Base-by-base conservation (phyloP, 1,284 basidiomycete genomes). In the Xanthoconium separans region DNA sequence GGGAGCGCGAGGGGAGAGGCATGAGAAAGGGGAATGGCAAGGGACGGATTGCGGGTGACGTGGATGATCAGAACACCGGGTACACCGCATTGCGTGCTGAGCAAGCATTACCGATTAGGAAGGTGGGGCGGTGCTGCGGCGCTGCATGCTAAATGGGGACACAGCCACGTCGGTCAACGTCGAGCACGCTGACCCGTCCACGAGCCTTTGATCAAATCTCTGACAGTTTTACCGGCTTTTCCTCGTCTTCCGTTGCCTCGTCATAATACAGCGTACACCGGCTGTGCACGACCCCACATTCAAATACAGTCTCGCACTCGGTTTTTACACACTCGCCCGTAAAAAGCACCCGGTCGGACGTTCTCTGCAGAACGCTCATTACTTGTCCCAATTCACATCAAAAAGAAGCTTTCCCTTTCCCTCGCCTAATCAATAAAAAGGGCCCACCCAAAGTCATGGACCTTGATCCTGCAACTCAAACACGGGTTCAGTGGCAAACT, bases 381-480 rank as follows among this genome's bases (percentile, higher is more conserved):
- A 58, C 62, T 47, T 64, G 36, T 50, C 54, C 30, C 40, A 52
- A 41, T 65, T 61, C 69, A 71, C 61, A 71, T 71, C 66, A 68
- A 63, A 69, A 69, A 66, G 65, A 70, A 70, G 63, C 56, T 58
- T 51, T 58, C 53, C 45, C 46, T 59, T 68, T 68, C 69, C 69
- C 68, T 71, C 66, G 66, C 66, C 57, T 70, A 70, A 71, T 66
- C 59, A 70, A 71, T 72, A 72, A 68, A 69, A 66, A 69, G 55
- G 61, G 65, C 63, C 57, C 57, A 54, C 59, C 37, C 50, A 51
- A 49, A 58, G 50, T 57, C 59, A 69, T 69, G 67, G 66, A 63
- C 51, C 58, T 68, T 56, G 68, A 70, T 58, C 64, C 62, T 30
- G 57, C 63, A 58, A 61, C 64, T 55, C 65, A 64, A 50, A 66